Evolutionary conservation across 805 yeast genomes (phyloP).

Genomic region (Candida rishiriensis): DNA sequence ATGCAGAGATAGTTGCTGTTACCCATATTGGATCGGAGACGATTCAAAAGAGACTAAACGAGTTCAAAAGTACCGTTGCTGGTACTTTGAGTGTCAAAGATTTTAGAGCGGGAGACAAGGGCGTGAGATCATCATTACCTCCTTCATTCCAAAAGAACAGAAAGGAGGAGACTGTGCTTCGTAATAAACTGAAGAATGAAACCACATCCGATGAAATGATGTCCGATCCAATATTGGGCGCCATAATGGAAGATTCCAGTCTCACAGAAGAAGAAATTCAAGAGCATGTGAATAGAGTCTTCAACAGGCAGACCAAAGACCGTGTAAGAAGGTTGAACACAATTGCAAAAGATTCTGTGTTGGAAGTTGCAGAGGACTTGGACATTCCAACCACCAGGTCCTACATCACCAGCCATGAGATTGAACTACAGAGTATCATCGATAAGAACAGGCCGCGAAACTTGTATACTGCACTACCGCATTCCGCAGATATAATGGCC

Average conservation of each 20-base stretch:
- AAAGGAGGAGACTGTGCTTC: conserved; percentile 33
- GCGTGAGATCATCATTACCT: conserved; percentile 56
- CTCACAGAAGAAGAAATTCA: conserved; percentile 43
- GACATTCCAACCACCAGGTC: conserved; percentile 7
- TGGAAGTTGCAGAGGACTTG: conserved; percentile 4
- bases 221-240: conserved; percentile 40
- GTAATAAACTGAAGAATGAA: conserved; percentile 30
- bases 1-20: conserved; percentile 89
- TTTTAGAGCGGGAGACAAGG: conserved; percentile 47
- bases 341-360: conserved; percentile 8
- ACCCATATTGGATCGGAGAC: conserved; percentile 96
- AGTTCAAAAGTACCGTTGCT: conserved; percentile 74
- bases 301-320: conserved; percentile 25
- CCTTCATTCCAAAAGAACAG: conserved; percentile 76
- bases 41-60: conserved; percentile 82
- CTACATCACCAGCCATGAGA: conserved; percentile 19
- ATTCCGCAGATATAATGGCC: conserved; percentile 47
- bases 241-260: conserved; percentile 40
- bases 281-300: conserved; percentile 26
- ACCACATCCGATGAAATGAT: conserved; percentile 34
- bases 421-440: conserved; percentile 29
- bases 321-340: conserved; percentile 14
- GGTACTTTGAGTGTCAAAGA: conserved; percentile 68
- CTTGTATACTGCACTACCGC: conserved; percentile 49
- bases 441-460: conserved; percentile 51